Evolutionary conservation across 495 filamentous ascomycete genomes (phyloP).

Genomic region (Chaetomidium leptoderma): DNA sequence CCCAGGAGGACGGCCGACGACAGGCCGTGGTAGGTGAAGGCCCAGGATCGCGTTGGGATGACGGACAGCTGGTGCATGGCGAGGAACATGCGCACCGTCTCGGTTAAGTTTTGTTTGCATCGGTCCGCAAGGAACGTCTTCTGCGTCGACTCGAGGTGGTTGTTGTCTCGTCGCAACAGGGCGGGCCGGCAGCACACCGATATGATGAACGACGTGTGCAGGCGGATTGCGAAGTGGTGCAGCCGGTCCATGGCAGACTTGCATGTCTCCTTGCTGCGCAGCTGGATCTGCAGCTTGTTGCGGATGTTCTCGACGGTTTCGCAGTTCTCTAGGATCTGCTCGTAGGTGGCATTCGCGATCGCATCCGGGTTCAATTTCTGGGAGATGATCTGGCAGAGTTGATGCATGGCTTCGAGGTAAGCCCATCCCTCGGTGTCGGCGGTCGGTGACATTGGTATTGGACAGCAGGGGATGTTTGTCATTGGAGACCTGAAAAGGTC

Average conservation of each 20-base stretch:
- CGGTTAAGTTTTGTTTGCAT: constrained; percentile 59
- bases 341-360: constrained; percentile 40
- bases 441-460: constrained; percentile 43
- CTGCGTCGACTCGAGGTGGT: constrained; percentile 38
- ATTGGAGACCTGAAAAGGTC: constrained; percentile 39
- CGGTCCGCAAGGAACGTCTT: constrained; percentile 47
- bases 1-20: constrained; percentile 62
- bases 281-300: constrained; percentile 37
- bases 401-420: constrained; percentile 54
- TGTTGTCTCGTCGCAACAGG: constrained; percentile 41
- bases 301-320: constrained; percentile 47
- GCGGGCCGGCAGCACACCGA: constrained; percentile 54
- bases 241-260: constrained; percentile 52
- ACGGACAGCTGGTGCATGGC: constrained; percentile 63
- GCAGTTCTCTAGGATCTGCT: constrained; percentile 46
- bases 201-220: constrained; percentile 53
- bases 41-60: constrained; percentile 62
- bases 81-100: constrained; percentile 64
- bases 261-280: constrained; percentile 49
- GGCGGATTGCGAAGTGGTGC: constrained; percentile 51
- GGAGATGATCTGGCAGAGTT: constrained; percentile 50
- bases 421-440: constrained; percentile 44
- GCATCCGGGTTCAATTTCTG: constrained; percentile 50
- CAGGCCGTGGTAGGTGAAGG: constrained; percentile 60
- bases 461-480: constrained; percentile 48